A percentile compares a stretch with the other conserved stretches of the same genome.
Conservation (phyloP, 2,329 filamentous ascomycete species). For the Aureobasidium zeae region DNA sequence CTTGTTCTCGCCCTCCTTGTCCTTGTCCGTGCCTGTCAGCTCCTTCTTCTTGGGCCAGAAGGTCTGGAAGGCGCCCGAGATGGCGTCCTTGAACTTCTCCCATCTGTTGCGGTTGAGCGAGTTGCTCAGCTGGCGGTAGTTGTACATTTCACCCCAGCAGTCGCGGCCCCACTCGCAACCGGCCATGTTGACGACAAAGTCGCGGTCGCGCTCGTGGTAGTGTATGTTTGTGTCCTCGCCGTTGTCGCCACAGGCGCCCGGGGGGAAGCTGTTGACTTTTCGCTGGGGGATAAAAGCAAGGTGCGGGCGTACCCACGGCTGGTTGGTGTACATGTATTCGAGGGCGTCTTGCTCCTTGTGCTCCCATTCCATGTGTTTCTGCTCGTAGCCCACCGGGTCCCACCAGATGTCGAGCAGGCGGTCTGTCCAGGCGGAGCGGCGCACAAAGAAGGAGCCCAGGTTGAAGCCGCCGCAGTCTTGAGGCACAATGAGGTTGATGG, state of each 20-base stretch:
- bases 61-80: slow-evolving; percentile 30
- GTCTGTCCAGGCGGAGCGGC: slow-evolving; percentile 79
- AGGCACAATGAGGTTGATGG: slow-evolving; percentile 78
- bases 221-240: slow-evolving; percentile 67
- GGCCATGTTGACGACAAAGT: slow-evolving; percentile 97
- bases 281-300: slow-evolving; percentile 85
- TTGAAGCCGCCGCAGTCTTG: slow-evolving; percentile 97
- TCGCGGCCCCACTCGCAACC: slow-evolving; percentile 95
- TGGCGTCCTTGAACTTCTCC: slow-evolving; percentile 53
- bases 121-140: slow-evolving; percentile 85
- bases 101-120: slow-evolving; percentile 74
- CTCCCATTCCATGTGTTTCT: slow-evolving; percentile 98
- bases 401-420: slow-evolving; percentile 92
- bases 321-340: slow-evolving; percentile 80
- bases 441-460: slow-evolving; percentile 87
- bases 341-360: slow-evolving; percentile 97
- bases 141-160: slow-evolving; percentile 97
- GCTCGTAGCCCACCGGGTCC: slow-evolving; percentile 95
- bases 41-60: slow-evolving; percentile 20
- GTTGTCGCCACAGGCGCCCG: slow-evolving; percentile 74
- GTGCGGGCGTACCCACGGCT: slow-evolving; percentile 86
- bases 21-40: slow-evolving; percentile 5
- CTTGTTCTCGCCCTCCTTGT: slow-evolving; percentile 6
- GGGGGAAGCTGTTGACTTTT: slow-evolving; percentile 88
- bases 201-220: slow-evolving; percentile 74